phyloP scores from a whole-genome alignment of 306 rosid genomes.

The Cicer yamashitae region DNA sequence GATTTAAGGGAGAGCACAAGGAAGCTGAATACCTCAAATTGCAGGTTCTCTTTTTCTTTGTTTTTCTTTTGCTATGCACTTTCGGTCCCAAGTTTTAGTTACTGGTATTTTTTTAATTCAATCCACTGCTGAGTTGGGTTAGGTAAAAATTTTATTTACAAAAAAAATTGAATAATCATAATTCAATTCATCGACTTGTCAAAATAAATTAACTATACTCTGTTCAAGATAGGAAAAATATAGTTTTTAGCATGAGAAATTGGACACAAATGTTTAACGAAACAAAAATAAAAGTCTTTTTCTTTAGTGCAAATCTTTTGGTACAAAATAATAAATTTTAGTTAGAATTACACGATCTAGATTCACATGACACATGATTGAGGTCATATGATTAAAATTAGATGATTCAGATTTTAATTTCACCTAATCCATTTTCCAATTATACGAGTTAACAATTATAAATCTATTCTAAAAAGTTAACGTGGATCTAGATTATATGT shows the following conservation, averaged over 20 bases:
- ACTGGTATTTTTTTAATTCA: not conserved
- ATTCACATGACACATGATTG: too few species aligned
- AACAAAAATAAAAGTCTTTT: not conserved
- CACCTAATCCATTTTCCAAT: too few species aligned
- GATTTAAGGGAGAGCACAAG: constrained; percentile 53
- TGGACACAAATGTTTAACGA: not conserved
- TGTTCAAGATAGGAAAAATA: not conserved
- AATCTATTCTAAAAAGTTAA: not conserved
- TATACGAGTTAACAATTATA: not conserved
- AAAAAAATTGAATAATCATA: not conserved
- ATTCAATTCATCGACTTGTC: too few species aligned
- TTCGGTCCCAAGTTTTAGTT: not conserved
- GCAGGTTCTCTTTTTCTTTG: constrained; percentile 42
- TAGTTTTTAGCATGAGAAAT: not conserved
- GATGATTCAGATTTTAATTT: too few species aligned
- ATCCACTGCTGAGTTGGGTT: not conserved
- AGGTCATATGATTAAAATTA: too few species aligned
- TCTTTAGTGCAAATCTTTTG: not conserved
- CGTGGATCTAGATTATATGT: not conserved
- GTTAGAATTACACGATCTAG: too few species aligned
- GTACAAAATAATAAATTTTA: not conserved
- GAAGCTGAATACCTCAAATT: constrained; percentile 51
- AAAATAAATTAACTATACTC: not conserved
- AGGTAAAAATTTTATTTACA: too few species aligned
- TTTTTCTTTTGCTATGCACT: not conserved